Evolutionary conservation across 768 basidiomycete genomes (phyloP), one percentile per base, ranked within the genome.

Genomic region (Tricholoma flavovirens): DNA sequence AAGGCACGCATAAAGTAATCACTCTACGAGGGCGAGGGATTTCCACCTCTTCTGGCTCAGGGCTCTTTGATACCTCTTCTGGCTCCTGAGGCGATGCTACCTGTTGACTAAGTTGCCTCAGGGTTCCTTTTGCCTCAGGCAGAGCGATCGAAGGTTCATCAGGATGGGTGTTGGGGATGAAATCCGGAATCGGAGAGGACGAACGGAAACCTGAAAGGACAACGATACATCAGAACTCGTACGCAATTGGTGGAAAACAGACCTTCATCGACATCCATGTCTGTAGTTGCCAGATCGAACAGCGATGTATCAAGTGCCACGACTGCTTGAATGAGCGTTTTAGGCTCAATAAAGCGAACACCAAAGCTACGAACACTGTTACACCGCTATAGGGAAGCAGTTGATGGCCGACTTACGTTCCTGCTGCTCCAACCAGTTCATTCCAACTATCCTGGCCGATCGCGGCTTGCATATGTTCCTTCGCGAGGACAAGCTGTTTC

Each of bases 381-480:
- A 15, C 49, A 26, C 51, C 17, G 30, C 51, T 42, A 36, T 17
- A 40, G 10, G 26, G 46, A 50, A 55, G 33, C 22, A 15, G n/a
- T 51, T 33, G 17, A 66, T 30, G 29, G 17, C 26, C 1, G 29
- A 29, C 70, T 12, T 48, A 87, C 87, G 70, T 75, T 60, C 72
- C 72, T 1, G 81, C 81, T 58, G 82, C 81, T 0, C 75, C 68
- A 0, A 73, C 69, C 33, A 88, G 65, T 35, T 80, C 77, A 29
- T 69, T 68, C 86, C 85, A 90, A 19, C 59, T 72, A n/a, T 75
- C 76, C 19, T 65, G 61, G 2, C 85, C 84, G n/a, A 84, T 67
- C 1, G 77, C 82, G 10, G 77, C 70, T 24, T 71, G 66, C 60
- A 87, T 73, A 0, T 68, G 71, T 22, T 69, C 67, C 50, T 87